Percentiles rank a stretch among this genome's conserved stretches.
phyloP scores from a whole-genome alignment of 805 yeast species.

The Saccharomycopsis schoenii region DNA sequence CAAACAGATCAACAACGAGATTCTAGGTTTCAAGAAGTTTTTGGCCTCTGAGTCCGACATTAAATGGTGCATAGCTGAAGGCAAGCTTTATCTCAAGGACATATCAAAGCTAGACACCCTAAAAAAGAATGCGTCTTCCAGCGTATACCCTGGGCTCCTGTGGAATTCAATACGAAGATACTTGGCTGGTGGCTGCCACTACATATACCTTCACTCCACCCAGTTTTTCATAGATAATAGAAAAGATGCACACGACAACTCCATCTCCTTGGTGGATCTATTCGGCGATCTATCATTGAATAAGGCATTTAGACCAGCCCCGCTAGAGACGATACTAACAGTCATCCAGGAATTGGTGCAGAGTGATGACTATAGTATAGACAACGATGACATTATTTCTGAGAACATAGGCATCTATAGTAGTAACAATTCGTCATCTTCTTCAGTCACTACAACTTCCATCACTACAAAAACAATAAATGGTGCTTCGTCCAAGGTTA shows the following conservation, averaged over 20 bases:
- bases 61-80: constrained; percentile 16
- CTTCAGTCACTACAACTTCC: background rate
- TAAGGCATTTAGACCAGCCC: constrained; percentile 6
- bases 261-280: constrained; percentile 1
- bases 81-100: constrained; percentile 12
- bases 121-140: constrained; percentile 9
- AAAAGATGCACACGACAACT: background rate
- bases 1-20: constrained; percentile 18
- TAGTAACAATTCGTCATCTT: constrained; percentile 2
- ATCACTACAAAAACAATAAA: background rate
- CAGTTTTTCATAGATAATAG: constrained; percentile 12
- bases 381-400: constrained; percentile 2
- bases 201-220: constrained; percentile 13
- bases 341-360: constrained; percentile 2
- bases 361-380: background rate
- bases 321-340: background rate
- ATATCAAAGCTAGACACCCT: constrained; percentile 11
- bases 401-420: constrained; percentile 9
- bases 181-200: constrained; percentile 16
- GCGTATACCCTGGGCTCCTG: constrained; percentile 12
- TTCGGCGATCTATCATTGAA: background rate
- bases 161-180: constrained; percentile 17
- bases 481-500: background rate
- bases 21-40: constrained; percentile 13
- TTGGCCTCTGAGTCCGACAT: constrained; percentile 6